phyloP scores from a whole-genome alignment of 257 asterid species.

The Solanum bulbocastanum region DNA sequence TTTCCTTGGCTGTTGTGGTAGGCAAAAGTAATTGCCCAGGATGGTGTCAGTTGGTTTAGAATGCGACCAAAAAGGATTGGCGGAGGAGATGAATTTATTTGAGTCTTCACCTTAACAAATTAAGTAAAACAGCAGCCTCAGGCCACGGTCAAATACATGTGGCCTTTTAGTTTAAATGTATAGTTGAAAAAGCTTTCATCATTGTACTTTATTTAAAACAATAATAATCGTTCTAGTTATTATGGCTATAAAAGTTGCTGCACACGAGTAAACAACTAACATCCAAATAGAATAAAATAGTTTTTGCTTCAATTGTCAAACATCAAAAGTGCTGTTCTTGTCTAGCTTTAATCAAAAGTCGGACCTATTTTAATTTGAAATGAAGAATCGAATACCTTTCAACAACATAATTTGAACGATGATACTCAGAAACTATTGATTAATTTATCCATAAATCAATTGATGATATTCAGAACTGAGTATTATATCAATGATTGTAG shows the following conservation, averaged over 20 bases:
- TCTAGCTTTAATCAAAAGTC: background rate
- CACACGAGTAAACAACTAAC: background rate
- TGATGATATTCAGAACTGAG: background rate
- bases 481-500: background rate
- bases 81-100: background rate
- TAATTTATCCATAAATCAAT: background rate
- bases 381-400: background rate
- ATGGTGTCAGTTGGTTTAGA: background rate
- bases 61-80: background rate
- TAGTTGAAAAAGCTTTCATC: background rate
- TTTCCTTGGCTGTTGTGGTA: background rate
- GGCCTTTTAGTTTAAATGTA: background rate
- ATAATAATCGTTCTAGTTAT: background rate
- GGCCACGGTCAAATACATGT: background rate
- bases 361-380: background rate
- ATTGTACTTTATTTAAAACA: background rate
- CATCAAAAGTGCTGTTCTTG: background rate
- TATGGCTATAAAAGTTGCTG: background rate
- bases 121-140: background rate
- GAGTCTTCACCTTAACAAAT: background rate
- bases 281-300: background rate
- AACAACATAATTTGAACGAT: background rate
- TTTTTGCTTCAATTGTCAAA: background rate
- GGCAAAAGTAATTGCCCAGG: background rate
- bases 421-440: background rate